phyloP scores from a whole-genome alignment of 352 stramenopile genomes.

The Globisporangium uncinulatum region DNA sequence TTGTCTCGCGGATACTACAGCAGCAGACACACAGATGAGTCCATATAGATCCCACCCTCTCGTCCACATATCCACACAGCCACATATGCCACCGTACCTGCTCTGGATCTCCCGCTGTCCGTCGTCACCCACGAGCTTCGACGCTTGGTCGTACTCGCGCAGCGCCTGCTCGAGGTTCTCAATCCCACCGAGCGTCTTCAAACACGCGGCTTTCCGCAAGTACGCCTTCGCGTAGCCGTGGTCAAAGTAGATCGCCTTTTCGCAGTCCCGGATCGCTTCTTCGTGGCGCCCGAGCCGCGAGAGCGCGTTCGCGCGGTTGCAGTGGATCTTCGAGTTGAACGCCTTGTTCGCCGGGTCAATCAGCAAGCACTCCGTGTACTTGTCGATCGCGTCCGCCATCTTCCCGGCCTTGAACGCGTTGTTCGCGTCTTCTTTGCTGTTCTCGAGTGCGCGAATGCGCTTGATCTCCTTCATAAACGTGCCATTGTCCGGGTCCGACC shows the following conservation, averaged over 20 bases:
- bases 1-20: slow-evolving; percentile 77
- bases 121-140: slow-evolving; percentile 81
- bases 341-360: slow-evolving; percentile 89
- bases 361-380: slow-evolving; percentile 83
- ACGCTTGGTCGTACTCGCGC: slow-evolving; percentile 87
- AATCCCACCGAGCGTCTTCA: slow-evolving; percentile 70
- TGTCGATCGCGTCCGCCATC: slow-evolving; percentile 80
- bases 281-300: slow-evolving; percentile 79
- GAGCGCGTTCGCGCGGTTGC: slow-evolving; percentile 88
- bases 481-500: slow-evolving; percentile 87
- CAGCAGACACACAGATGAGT: not conserved
- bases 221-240: slow-evolving; percentile 90
- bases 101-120: slow-evolving; percentile 74
- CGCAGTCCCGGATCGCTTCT: slow-evolving; percentile 87
- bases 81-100: slow-evolving; percentile 14
- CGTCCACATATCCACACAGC: not conserved
- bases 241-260: slow-evolving; percentile 88
- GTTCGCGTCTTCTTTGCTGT: slow-evolving; percentile 89
- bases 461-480: slow-evolving; percentile 87
- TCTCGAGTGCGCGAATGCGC: slow-evolving; percentile 77
- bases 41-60: slow-evolving; percentile 1
- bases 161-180: slow-evolving; percentile 89
- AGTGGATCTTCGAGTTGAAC: slow-evolving; percentile 93
- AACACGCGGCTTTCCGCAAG: slow-evolving; percentile 72
- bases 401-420: slow-evolving; percentile 81